Conservation (phyloP, 1,139 yeast species). For the Tardiomyces blankii region DNA sequence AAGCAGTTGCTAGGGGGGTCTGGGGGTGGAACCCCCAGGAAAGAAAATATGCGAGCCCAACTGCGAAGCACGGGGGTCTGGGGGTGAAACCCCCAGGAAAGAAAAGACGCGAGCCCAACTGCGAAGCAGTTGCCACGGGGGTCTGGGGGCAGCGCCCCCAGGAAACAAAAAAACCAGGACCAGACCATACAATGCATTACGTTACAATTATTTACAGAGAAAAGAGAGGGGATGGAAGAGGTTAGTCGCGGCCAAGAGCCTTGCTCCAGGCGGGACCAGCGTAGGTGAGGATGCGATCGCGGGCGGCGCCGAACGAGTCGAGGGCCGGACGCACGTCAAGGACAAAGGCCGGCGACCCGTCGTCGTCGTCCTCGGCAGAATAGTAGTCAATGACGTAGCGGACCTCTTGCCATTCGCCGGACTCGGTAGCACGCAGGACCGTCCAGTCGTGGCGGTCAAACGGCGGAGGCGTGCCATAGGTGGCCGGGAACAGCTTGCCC, state of each 20-base stretch:
- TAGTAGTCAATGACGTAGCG: slow-evolving; percentile 94
- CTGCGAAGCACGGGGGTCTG: too few relatives aligned
- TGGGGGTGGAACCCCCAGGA: too few relatives aligned
- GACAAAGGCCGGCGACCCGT: slow-evolving; percentile 81
- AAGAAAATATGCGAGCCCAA: too few relatives aligned
- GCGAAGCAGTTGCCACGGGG: too few relatives aligned
- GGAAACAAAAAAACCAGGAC: background rate
- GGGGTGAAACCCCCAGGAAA: too few relatives aligned
- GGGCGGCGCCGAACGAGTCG: slow-evolving; percentile 51
- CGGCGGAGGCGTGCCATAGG: slow-evolving; percentile 72
- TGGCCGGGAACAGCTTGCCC: slow-evolving; percentile 60
- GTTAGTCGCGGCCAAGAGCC: slow-evolving; percentile 31
- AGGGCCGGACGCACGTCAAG: slow-evolving; percentile 94
- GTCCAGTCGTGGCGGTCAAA: slow-evolving; percentile 99
- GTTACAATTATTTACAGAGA: too few relatives aligned
- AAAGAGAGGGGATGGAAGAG: too few relatives aligned
- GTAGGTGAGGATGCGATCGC: slow-evolving; percentile 54
- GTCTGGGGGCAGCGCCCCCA: too few relatives aligned
- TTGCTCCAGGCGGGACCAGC: slow-evolving; percentile 34
- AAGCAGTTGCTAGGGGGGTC: too few relatives aligned
- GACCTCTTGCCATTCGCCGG: slow-evolving; percentile 45
- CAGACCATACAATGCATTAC: too few relatives aligned
- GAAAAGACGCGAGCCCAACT: too few relatives aligned
- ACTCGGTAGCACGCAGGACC: slow-evolving; percentile 48
- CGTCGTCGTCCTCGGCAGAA: slow-evolving; percentile 83